Evolutionary conservation across 202 grass and related monocot genomes (phyloP).

Genomic region (Carex sylvatica): DNA sequence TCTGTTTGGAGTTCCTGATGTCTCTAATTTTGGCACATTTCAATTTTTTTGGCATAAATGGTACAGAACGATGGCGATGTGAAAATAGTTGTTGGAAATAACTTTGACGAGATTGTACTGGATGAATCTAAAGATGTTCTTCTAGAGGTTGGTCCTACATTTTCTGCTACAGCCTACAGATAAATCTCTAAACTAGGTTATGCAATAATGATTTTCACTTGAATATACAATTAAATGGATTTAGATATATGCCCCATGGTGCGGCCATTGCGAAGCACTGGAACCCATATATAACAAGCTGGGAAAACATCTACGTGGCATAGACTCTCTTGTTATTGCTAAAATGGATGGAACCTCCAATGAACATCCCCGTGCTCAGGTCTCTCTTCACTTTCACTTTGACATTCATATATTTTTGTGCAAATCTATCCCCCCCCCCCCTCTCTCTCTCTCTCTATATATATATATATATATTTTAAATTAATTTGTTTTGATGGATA

Average conservation of each 20-base stretch:
- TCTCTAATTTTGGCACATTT: neutral
- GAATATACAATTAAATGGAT: neutral
- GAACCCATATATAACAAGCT: constrained; percentile 90
- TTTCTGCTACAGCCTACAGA: neutral
- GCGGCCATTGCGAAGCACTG: constrained; percentile 86
- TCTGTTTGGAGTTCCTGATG: neutral
- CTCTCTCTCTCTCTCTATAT: neutral
- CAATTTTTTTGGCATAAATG: constrained; percentile 28
- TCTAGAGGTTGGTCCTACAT: constrained; percentile 60
- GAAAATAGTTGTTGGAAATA: constrained; percentile 93
- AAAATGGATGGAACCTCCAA: constrained; percentile 96
- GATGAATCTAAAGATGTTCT: constrained; percentile 98
- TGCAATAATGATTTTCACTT: neutral
- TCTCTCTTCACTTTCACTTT: constrained; percentile 29
- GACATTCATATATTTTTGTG: constrained; percentile 20
- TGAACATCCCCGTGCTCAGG: constrained; percentile 81
- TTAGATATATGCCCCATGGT: constrained; percentile 95
- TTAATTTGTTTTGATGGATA: constrained; percentile 28
- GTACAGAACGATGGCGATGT: constrained; percentile 84
- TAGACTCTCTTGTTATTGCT: constrained; percentile 81
- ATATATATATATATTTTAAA: neutral
- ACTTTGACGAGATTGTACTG: constrained; percentile 82
- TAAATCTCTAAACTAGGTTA: constrained; percentile 13
- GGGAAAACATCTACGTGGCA: constrained; percentile 57
- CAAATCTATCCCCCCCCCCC: neutral